Evolutionary conservation across 2,329 filamentous ascomycete species (phyloP).

Genomic region (Colletotrichum karsti): DNA sequence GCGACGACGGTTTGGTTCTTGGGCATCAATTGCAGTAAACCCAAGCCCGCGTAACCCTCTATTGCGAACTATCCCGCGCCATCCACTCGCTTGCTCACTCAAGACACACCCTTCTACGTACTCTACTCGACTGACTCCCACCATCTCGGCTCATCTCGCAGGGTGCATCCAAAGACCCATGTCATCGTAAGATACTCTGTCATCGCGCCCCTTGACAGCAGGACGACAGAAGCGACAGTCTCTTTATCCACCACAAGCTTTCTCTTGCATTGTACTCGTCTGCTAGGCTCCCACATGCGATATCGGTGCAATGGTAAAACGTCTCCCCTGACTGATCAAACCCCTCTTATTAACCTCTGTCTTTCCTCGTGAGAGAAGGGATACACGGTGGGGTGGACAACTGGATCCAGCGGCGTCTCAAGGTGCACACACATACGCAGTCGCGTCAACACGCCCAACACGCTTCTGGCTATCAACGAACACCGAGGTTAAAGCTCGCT

Average conservation of each 20-base stretch:
- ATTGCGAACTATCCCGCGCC: not conserved
- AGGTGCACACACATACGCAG: not conserved
- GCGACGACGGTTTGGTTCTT: not conserved
- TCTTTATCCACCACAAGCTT: not conserved
- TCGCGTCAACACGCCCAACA: not conserved
- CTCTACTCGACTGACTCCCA: not conserved
- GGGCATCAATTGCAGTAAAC: not conserved
- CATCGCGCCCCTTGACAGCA: conserved; percentile 1
- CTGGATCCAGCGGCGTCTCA: not conserved
- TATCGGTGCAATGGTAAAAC: not conserved
- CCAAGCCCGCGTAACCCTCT: not conserved
- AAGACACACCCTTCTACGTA: not conserved
- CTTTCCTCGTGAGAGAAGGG: not conserved
- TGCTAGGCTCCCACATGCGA: not conserved
- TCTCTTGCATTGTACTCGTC: not conserved
- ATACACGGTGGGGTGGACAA: not conserved
- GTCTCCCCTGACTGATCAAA: not conserved
- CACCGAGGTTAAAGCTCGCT: conserved; percentile 9
- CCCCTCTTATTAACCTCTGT: conserved; percentile 17
- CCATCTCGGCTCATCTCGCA: conserved; percentile 14
- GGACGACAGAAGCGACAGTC: not conserved
- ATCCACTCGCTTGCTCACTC: not conserved
- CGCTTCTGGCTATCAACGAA: not conserved
- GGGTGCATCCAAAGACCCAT: not conserved
- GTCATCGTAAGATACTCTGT: conserved; percentile 23